These are phyloP conservation scores for Wickerhamiella nectarea DNA, from an alignment of 805 yeast genomes.

Conservation along the genomic window DNA sequence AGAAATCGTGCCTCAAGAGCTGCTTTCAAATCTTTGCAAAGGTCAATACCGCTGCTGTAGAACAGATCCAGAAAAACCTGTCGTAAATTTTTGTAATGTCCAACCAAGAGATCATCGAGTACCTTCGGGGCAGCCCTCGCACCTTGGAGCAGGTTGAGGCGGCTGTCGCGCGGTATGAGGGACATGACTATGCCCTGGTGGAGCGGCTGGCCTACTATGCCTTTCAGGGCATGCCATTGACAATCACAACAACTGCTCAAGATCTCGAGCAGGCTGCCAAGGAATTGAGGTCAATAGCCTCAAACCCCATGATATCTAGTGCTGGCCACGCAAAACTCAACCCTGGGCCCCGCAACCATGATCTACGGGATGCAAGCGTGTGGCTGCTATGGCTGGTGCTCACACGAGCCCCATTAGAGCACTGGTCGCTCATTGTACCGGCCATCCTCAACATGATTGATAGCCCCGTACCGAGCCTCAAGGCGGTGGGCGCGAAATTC, in stretches of 20 bases:
- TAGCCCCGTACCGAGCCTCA: conserved; percentile 18
- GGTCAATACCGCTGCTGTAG: conserved; percentile 73
- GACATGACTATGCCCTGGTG: conserved; percentile 3
- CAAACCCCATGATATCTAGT: background rate
- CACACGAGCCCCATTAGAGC: conserved; percentile 1
- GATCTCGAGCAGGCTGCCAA: background rate
- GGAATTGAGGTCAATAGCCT: background rate
- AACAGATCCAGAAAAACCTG: conserved; percentile 24
- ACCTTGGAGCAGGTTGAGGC: background rate
- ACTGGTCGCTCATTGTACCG: conserved; percentile 26
- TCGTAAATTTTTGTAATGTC: background rate
- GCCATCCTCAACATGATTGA: conserved; percentile 23
- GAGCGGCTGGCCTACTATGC: conserved; percentile 5
- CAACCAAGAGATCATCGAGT: background rate
- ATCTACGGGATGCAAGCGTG: background rate
- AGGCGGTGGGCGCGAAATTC: conserved; percentile 18
- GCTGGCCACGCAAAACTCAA: conserved; percentile 4
- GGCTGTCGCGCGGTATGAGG: background rate
- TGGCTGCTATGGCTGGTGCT: conserved; percentile 15
- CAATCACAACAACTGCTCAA: background rate
- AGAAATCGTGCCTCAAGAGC: conserved; percentile 60
- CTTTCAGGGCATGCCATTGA: background rate
- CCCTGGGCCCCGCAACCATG: background rate
- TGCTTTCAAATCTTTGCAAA: conserved; percentile 81
- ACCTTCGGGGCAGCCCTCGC: background rate